These are phyloP conservation scores for Cladosporium sp. DNA, from an alignment of 2,329 filamentous ascomycete species.

Conservation along the genomic window DNA sequence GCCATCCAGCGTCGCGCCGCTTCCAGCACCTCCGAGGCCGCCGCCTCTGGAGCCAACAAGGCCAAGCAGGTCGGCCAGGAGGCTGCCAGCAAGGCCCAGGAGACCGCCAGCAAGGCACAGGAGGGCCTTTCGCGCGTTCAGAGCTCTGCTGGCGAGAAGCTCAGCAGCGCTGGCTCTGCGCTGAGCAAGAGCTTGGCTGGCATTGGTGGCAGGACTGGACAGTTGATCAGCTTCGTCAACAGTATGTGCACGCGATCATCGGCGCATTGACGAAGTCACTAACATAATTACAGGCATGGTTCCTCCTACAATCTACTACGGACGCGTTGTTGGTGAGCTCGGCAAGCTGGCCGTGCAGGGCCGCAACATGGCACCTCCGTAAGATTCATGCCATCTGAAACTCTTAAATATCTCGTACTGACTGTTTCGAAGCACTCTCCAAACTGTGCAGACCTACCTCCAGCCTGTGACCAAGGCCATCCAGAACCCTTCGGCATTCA, in stretches of 20 bases:
- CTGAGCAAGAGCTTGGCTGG: slow-evolving; percentile 67
- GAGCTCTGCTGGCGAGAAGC: slow-evolving; percentile 74
- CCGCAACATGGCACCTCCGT: slow-evolving; percentile 95
- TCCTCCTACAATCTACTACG: slow-evolving; percentile 88
- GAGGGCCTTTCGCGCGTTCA: slow-evolving; percentile 81
- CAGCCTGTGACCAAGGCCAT: slow-evolving; percentile 70
- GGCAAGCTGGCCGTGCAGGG: slow-evolving; percentile 81
- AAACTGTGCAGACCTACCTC: slow-evolving; percentile 85
- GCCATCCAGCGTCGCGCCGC: slow-evolving; percentile 49
- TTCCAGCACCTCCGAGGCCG: slow-evolving; percentile 50
- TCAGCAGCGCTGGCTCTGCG: slow-evolving; percentile 70
- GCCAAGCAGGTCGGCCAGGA: slow-evolving; percentile 47
- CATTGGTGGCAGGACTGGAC: slow-evolving; percentile 81
- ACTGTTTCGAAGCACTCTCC: slow-evolving; percentile 60
- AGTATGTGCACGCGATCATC: slow-evolving; percentile 59
- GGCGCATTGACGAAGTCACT: neutral
- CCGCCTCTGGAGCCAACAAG: slow-evolving; percentile 40
- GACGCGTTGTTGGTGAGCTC: slow-evolving; percentile 83
- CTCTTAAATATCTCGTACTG: slow-evolving; percentile 16
- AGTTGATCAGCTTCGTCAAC: slow-evolving; percentile 76
- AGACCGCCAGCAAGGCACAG: slow-evolving; percentile 63
- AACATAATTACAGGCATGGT: slow-evolving; percentile 65
- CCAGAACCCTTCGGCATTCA: slow-evolving; percentile 65
- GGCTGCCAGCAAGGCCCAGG: slow-evolving; percentile 59
- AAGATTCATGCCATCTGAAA: slow-evolving; percentile 49